A percentile compares a stretch with the other conserved stretches of the same genome.
Evolutionary conservation across 148 eudicot genomes (phyloP).

Genomic region (Dysphania ambrosioides): DNA sequence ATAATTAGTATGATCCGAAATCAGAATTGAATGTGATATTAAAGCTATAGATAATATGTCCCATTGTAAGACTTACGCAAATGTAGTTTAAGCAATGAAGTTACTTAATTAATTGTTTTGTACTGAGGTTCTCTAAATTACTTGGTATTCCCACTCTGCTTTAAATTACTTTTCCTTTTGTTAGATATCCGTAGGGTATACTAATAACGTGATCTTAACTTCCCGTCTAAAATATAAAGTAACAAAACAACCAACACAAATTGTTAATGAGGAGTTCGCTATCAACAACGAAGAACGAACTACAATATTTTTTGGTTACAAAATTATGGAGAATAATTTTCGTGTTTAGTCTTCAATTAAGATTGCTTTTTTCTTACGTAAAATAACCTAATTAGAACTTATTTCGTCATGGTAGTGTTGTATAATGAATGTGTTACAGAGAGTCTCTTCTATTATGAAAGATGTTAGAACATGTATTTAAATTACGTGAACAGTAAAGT

Average conservation of each 20-base stretch:
- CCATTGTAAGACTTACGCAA: neutral
- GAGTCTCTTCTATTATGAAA: too few relatives aligned
- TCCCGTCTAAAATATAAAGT: too few relatives aligned
- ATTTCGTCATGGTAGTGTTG: neutral
- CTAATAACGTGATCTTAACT: neutral
- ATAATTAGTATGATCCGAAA: neutral
- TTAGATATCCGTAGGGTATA: neutral
- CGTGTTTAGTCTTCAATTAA: too few relatives aligned
- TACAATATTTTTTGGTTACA: too few relatives aligned
- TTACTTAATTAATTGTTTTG: too few relatives aligned
- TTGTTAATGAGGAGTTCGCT: too few relatives aligned
- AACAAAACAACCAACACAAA: neutral
- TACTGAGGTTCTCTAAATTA: neutral
- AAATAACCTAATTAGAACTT: neutral
- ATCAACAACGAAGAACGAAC: too few relatives aligned
- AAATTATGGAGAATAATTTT: too few relatives aligned
- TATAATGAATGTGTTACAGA: too few relatives aligned
- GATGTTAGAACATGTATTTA: neutral
- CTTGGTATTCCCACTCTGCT: neutral
- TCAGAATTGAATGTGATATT: neutral
- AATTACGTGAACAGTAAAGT: too few relatives aligned
- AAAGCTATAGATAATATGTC: neutral
- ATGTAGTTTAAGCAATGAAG: neutral
- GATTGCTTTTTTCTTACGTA: too few relatives aligned
- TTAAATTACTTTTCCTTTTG: neutral